A percentile compares a stretch with the other conserved stretches of the same genome.
Conservation (phyloP, 192 early-diverging fungal genomes). For the Entomortierella lignicola region DNA sequence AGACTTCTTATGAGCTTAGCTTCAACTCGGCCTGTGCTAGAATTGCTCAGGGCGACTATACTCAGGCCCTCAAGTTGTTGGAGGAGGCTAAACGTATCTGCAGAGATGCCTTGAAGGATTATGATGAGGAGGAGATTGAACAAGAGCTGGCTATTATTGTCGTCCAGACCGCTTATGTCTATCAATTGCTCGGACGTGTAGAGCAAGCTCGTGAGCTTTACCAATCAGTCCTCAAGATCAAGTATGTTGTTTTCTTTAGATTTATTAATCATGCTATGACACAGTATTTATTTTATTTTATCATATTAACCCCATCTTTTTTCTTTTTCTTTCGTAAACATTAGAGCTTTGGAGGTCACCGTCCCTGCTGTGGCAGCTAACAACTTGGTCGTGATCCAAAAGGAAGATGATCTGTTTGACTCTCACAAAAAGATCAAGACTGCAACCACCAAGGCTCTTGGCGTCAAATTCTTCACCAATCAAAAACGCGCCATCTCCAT, state of each 20-base stretch:
- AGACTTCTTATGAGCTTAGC: constrained; percentile 70
- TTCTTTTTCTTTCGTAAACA: not conserved
- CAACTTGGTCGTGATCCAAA: constrained; percentile 70
- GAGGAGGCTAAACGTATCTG: constrained; percentile 65
- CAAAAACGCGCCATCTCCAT: constrained; percentile 71
- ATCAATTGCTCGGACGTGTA: constrained; percentile 67
- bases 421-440: constrained; percentile 64
- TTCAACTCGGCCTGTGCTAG: constrained; percentile 74
- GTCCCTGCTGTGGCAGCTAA: constrained; percentile 75
- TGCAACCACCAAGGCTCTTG: constrained; percentile 65
- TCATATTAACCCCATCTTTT: not conserved
- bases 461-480: constrained; percentile 66
- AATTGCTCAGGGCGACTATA: constrained; percentile 65
- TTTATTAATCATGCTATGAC: not conserved
- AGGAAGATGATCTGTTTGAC: constrained; percentile 70
- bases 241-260: constrained; percentile 49
- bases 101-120: constrained; percentile 62
- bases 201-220: constrained; percentile 70
- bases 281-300: too few species aligned
- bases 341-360: constrained; percentile 64
- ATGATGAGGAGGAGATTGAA: constrained; percentile 72
- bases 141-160: constrained; percentile 71
- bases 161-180: constrained; percentile 74
- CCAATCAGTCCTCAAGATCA: constrained; percentile 63
- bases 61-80: constrained; percentile 63